A percentile compares a stretch with the other conserved stretches of the same genome.
Evolutionary conservation across 2,329 filamentous ascomycete species (phyloP).

Genomic region (Aureobasidium musti): DNA sequence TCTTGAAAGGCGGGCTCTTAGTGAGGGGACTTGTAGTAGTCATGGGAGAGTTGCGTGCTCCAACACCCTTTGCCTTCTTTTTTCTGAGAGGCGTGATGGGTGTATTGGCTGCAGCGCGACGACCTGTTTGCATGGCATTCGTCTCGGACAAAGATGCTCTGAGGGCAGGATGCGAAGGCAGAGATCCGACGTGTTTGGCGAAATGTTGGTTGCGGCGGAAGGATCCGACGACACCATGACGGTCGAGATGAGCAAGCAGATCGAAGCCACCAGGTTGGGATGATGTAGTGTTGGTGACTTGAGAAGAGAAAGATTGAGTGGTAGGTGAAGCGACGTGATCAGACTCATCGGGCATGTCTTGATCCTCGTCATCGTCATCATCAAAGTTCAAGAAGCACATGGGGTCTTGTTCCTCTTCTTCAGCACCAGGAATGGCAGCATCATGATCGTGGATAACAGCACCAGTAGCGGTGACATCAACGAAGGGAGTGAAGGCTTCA

Average conservation of each 20-base stretch:
- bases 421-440: slow-evolving; percentile 41
- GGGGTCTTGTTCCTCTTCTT: slow-evolving; percentile 57
- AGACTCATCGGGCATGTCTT: slow-evolving; percentile 48
- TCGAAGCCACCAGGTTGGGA: slow-evolving; percentile 34
- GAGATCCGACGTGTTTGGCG: slow-evolving; percentile 53
- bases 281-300: slow-evolving; percentile 49
- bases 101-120: slow-evolving; percentile 64
- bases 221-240: slow-evolving; percentile 66
- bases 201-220: slow-evolving; percentile 65
- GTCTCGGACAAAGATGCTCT: slow-evolving; percentile 62
- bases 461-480: slow-evolving; percentile 30
- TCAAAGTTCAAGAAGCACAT: slow-evolving; percentile 73
- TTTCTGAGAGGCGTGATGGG: slow-evolving; percentile 69
- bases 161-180: slow-evolving; percentile 64
- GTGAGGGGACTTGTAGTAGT: slow-evolving; percentile 25
- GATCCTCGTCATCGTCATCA: slow-evolving; percentile 62
- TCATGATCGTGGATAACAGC: slow-evolving; percentile 28
- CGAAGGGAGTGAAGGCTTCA: slow-evolving; percentile 32
- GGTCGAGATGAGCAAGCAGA: slow-evolving; percentile 66
- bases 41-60: slow-evolving; percentile 28
- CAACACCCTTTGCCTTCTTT: slow-evolving; percentile 34
- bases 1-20: slow-evolving; percentile 25
- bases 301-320: slow-evolving; percentile 53
- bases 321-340: slow-evolving; percentile 44
- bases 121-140: slow-evolving; percentile 65